Percentiles rank a stretch among this genome's conserved stretches.
phyloP scores from a whole-genome alignment of 2,329 filamentous ascomycete genomes.

The Fusarium concolor region DNA sequence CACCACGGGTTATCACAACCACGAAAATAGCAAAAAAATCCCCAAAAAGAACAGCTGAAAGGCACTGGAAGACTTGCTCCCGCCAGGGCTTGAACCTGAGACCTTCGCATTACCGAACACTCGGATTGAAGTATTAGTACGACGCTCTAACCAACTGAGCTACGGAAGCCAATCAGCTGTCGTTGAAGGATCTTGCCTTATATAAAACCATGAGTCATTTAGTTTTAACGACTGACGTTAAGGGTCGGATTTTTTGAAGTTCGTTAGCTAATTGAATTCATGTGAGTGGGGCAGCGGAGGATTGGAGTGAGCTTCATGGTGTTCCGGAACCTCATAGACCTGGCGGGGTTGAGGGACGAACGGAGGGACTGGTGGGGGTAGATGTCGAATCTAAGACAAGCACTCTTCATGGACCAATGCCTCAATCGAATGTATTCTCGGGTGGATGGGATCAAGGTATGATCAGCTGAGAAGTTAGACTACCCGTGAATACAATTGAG shows the following conservation, averaged over 20 bases:
- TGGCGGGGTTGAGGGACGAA: constrained; percentile 26
- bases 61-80: constrained; percentile 42
- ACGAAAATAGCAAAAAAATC: constrained; percentile 13
- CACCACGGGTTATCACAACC: background rate
- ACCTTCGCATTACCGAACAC: constrained; percentile 43
- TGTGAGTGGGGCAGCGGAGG: constrained; percentile 15
- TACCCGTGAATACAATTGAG: constrained; percentile 11
- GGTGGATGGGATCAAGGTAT: background rate
- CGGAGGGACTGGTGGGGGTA: constrained; percentile 21
- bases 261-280: constrained; percentile 3
- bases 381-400: constrained; percentile 21
- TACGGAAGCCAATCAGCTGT: constrained; percentile 45
- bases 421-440: constrained; percentile 3
- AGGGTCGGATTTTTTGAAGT: background rate
- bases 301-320: constrained; percentile 7
- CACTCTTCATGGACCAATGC: background rate
- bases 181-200: background rate
- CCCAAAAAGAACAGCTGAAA: background rate
- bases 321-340: constrained; percentile 15
- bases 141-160: constrained; percentile 49
- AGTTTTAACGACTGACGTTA: too few species aligned
- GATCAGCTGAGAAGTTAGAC: constrained; percentile 1
- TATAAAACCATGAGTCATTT: background rate
- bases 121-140: constrained; percentile 45
- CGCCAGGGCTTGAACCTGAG: constrained; percentile 48